A percentile compares a stretch with the other conserved stretches of the same genome.
These are phyloP conservation scores for Annulohypoxylon nitens DNA, from an alignment of 495 filamentous ascomycete species.

Conservation along the genomic window DNA sequence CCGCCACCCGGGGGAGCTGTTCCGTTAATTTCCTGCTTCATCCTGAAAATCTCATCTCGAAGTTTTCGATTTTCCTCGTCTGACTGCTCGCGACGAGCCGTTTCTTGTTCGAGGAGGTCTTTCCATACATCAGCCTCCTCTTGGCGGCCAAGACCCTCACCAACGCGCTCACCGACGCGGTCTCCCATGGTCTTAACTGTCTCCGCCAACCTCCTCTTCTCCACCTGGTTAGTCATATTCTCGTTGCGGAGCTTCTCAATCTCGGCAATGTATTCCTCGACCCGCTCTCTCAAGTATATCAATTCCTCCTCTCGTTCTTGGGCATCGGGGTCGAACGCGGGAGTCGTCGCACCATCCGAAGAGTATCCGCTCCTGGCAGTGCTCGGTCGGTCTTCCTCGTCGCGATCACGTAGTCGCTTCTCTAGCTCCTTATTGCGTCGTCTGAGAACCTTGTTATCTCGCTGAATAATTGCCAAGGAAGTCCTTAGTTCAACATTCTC, in stretches of 20 bases:
- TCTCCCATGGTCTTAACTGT: slow-evolving; percentile 80
- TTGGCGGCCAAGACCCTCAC: slow-evolving; percentile 77
- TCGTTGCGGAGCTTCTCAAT: slow-evolving; percentile 86
- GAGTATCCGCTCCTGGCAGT: slow-evolving; percentile 62
- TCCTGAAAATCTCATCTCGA: slow-evolving; percentile 82
- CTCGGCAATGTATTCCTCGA: slow-evolving; percentile 84
- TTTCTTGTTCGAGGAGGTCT: slow-evolving; percentile 94
- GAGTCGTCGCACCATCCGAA: slow-evolving; percentile 64
- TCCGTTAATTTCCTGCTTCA: slow-evolving; percentile 72
- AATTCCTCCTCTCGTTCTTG: slow-evolving; percentile 88
- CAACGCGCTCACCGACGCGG: slow-evolving; percentile 64
- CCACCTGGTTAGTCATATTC: slow-evolving; percentile 77
- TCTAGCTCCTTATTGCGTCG: slow-evolving; percentile 86
- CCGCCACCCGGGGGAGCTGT: slow-evolving; percentile 51
- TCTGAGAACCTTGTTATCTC: slow-evolving; percentile 86
- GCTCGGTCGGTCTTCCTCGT: slow-evolving; percentile 72
- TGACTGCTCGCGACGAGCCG: slow-evolving; percentile 86
- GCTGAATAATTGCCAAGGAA: slow-evolving; percentile 84
- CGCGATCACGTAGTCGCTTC: slow-evolving; percentile 83
- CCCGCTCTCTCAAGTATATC: slow-evolving; percentile 80
- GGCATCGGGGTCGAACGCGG: slow-evolving; percentile 67
- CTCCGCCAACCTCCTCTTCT: slow-evolving; percentile 85
- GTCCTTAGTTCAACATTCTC: slow-evolving; percentile 97
- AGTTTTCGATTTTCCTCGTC: slow-evolving; percentile 89
- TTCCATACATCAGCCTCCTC: slow-evolving; percentile 96